A percentile compares a stretch with the other conserved stretches of the same genome.
Evolutionary conservation across 2,329 filamentous ascomycete species (phyloP).

Genomic region (Paramyrothecium sp.): DNA sequence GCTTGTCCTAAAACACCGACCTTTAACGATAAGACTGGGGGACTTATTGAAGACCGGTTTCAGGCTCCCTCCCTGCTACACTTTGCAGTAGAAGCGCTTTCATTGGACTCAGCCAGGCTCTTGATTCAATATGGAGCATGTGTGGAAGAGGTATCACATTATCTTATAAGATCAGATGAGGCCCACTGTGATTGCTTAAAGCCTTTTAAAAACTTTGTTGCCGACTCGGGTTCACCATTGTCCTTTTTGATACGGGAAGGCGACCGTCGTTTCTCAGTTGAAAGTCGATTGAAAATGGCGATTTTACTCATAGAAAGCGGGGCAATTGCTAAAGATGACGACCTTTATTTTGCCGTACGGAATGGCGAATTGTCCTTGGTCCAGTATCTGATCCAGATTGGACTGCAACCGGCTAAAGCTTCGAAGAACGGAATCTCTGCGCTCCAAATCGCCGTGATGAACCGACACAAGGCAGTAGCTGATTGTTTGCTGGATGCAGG

Average conservation of each 20-base stretch:
- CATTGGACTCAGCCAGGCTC: background rate
- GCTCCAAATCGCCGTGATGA: too few species aligned
- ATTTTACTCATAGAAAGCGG: background rate
- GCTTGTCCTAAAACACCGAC: background rate
- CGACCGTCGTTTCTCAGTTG: too few species aligned
- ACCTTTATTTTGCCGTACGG: background rate
- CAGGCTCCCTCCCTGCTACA: background rate
- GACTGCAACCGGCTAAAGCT: background rate
- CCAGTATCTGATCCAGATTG: background rate
- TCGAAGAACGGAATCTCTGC: too few species aligned
- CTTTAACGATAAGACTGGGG: background rate
- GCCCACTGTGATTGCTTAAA: too few species aligned
- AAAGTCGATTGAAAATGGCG: background rate
- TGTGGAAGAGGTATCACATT: background rate
- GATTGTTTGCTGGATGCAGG: too few species aligned
- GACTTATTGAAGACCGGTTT: too few species aligned
- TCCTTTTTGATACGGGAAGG: background rate
- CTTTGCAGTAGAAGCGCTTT: background rate
- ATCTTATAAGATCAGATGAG: too few species aligned
- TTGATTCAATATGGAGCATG: background rate
- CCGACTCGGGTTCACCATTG: background rate
- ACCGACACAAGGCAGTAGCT: too few species aligned
- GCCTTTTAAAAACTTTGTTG: too few species aligned
- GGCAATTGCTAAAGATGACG: background rate
- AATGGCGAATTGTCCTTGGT: background rate